phyloP scores from a whole-genome alignment of 169 alveolate genomes.

The Cryptosporidium muris region DNA sequence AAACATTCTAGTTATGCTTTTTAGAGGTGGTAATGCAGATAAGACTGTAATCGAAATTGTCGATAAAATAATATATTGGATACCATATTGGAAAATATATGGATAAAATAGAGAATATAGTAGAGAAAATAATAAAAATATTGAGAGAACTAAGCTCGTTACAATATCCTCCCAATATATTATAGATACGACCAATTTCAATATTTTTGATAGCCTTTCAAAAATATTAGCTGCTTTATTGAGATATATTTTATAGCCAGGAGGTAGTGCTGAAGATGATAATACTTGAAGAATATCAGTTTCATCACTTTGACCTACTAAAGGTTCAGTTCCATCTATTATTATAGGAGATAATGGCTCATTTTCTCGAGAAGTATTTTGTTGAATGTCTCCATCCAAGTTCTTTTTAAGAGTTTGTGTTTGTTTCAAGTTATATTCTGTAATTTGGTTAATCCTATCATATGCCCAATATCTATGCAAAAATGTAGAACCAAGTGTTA shows the following conservation, averaged over 20 bases:
- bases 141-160: conserved; percentile 12
- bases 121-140: neutral
- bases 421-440: too few relatives aligned
- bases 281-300: conserved; percentile 25
- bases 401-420: too few relatives aligned
- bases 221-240: neutral
- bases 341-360: neutral
- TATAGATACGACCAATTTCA: neutral
- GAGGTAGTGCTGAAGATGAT: conserved; percentile 11
- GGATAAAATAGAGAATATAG: conserved; percentile 20
- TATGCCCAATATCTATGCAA: neutral
- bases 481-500: too few relatives aligned
- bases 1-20: conserved; percentile 23
- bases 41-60: neutral
- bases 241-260: conserved; percentile 2
- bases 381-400: neutral
- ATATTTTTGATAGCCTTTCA: conserved; percentile 1
- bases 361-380: neutral
- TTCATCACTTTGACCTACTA: neutral
- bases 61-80: conserved; percentile 26
- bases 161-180: conserved; percentile 24
- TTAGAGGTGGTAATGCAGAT: conserved; percentile 35
- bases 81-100: conserved; percentile 3
- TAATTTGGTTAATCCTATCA: neutral
- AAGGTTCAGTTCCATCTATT: neutral